Evolutionary conservation across 1,284 basidiomycete species (phyloP).

Genomic region (Cryptococcus hybrid): DNA sequence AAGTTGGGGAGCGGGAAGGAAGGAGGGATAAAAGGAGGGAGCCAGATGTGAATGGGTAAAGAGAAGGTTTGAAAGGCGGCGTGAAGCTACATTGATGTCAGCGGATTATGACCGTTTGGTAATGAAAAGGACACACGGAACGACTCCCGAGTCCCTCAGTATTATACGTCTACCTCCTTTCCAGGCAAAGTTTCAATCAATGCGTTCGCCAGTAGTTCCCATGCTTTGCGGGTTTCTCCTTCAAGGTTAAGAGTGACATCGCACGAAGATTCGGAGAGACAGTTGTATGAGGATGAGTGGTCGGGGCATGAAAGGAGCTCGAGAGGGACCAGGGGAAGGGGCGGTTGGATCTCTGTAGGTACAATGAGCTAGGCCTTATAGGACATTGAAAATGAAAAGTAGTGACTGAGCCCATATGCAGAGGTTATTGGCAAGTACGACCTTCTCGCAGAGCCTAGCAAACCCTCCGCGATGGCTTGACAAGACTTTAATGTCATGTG

Average conservation of each 20-base stretch:
- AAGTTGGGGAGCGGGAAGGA: conserved; percentile 1
- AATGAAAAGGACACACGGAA: conserved; percentile 3
- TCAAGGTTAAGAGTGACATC: conserved; percentile 7
- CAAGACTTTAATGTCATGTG: neutral
- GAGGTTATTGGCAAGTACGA: neutral
- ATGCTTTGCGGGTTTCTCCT: conserved; percentile 1
- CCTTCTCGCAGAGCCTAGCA: neutral
- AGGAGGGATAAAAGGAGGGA: conserved; percentile 8
- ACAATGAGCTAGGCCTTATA: neutral
- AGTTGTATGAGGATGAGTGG: conserved; percentile 14
- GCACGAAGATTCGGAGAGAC: conserved; percentile 14
- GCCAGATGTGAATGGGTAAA: conserved; percentile 11
- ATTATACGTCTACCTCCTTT: conserved; percentile 17
- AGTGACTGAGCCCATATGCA: neutral
- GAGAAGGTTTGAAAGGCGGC: neutral
- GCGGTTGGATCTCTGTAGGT: conserved; percentile 3
- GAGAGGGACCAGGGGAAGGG: conserved; percentile 4
- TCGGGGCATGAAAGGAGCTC: conserved; percentile 13
- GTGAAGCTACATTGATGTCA: neutral
- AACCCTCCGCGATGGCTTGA: neutral
- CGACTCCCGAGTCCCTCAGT: neutral
- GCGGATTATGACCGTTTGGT: neutral
- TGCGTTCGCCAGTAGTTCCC: conserved; percentile 18
- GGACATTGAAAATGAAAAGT: neutral
- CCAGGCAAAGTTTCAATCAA: conserved; percentile 30